Base-by-base conservation (phyloP, 257 asterid species). In the Ilex aquifolium region DNA sequence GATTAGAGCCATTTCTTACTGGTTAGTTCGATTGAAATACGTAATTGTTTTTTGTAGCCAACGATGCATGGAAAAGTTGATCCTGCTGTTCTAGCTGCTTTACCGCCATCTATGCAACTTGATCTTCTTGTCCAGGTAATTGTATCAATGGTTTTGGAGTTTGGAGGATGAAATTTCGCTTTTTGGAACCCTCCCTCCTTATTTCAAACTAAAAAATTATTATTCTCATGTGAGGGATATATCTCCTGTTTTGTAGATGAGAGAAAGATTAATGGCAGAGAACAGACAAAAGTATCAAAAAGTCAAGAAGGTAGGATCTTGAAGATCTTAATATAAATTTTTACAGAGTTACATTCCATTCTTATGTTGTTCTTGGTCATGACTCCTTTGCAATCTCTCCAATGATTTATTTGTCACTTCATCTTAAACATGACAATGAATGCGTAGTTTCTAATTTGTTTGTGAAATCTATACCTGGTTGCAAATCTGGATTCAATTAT, bases 91-190 rank as follows among this genome's bases (percentile, higher is more conserved):
- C 76, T 93, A 81, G 99, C 99, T 62, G 65, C 92, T 63, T 73
- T 93, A 77, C 99, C 99, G 69, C 99, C 97, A 40, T 93, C 99
- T 1, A 83, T 93, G 99, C 99, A 93, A 76, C 97, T 93, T 64
- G 99, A 93, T 75, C 99, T 93, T 75, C 99, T 93, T 69, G 95
- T 79, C 51, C 99, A 93, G 95, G 99, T 93, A 63, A 71, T 57
- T 69, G 21, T 66, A 40, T 3, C 15, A 7, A 10, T 49, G 10
- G 15, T 53, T 14, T 10, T 53, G 10, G 57, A 14, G 14, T 17
- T 53, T 53, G 57, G 2, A 17, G 17, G 4, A 3, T 49, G 54
- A 49, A 4, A 36, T 36, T 36, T 49, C 2, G 17, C 14, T 49
- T 49, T 49, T 49, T n/a, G 17, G 14, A 15, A 49, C 10, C 54